Base-by-base conservation (phyloP, 2,329 filamentous ascomycete species). In the Colletotrichum zoysiae region DNA sequence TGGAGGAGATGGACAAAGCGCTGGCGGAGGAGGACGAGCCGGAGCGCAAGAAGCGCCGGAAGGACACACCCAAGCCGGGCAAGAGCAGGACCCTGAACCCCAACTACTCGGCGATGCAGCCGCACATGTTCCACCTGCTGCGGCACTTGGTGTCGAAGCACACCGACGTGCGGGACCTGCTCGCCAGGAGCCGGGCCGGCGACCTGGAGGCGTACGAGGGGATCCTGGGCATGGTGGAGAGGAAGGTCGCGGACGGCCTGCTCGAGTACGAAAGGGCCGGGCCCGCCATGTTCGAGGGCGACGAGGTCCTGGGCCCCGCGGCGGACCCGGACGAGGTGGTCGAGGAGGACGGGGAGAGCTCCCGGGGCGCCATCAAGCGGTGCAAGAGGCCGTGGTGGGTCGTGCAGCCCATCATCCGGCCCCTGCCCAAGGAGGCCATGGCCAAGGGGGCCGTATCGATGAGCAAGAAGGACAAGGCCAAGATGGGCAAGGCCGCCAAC, bases 61-160 rank as follows among this genome's bases (percentile, higher is more conserved):
- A 79, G 74, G 79, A 82, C 38, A 65, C 73, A 58, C 71, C 65
- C 71, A 76, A 62, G 53, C 75, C 77, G 6, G 74, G 75, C 8
- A 81, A 81, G 73, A 83, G 82, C 59, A 81, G 81, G 56, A 78
- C 77, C 48, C 88, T 83, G 3, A 98, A 95, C 80, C 89, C 84
- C 4, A 98, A 96, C 80, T 85, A 97, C 59, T 86, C 88, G 14
- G 91, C 91, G 44, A 93, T 98, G 87, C 95, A 98, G 81, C 90
- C 94, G 0, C 96, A 99, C 81, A 88, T 98, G 55, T 99, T 99
- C 85, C 93, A 97, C 80, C 88, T 99, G 35, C 88, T 98, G 30
- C 89, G 95, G 20, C 91, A 95, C 42, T 88, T 98, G 33, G 91
- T 99, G 44, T 86, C 91, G 2, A 88, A 87, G 73, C 93, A 98